Evolutionary conservation across 768 basidiomycete genomes (phyloP).

Genomic region (Scleroderma bovista): DNA sequence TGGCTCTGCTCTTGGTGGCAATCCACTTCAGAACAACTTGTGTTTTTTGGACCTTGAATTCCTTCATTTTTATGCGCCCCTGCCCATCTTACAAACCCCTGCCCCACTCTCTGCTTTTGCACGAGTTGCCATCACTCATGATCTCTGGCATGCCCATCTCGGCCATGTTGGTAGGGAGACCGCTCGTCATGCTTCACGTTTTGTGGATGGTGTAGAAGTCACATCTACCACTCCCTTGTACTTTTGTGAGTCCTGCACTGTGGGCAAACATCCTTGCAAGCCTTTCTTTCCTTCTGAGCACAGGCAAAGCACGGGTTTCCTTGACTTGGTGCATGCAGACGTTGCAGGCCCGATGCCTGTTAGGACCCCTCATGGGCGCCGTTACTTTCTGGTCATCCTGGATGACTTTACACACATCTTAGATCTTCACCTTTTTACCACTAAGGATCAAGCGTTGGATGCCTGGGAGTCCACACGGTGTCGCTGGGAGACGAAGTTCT

Average conservation of each 20-base stretch:
- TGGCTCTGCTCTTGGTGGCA: background rate
- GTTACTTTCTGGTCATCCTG: constrained; percentile 12
- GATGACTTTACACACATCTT: constrained; percentile 8
- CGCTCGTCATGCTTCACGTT: background rate
- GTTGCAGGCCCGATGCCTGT: constrained; percentile 20
- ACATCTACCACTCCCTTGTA: background rate
- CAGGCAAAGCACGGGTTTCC: background rate
- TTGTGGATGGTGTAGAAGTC: background rate
- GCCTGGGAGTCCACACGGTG: background rate
- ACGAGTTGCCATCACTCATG: background rate
- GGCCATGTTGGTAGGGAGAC: background rate
- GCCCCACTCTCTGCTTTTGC: background rate
- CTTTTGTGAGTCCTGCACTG: constrained; percentile 2
- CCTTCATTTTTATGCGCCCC: background rate
- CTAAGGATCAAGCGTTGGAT: constrained; percentile 1
- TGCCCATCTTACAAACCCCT: background rate
- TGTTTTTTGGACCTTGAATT: background rate
- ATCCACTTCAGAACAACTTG: background rate
- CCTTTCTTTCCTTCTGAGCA: background rate
- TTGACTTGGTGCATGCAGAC: constrained; percentile 25
- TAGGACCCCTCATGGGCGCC: constrained; percentile 6
- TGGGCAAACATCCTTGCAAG: background rate
- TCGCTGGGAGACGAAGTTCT: background rate
- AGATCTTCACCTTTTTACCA: background rate
- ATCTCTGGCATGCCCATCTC: background rate